Evolutionary conservation across 2,329 filamentous ascomycete species (phyloP), one percentile per base, ranked within the genome.

Genomic region (Aspergillus texensis): DNA sequence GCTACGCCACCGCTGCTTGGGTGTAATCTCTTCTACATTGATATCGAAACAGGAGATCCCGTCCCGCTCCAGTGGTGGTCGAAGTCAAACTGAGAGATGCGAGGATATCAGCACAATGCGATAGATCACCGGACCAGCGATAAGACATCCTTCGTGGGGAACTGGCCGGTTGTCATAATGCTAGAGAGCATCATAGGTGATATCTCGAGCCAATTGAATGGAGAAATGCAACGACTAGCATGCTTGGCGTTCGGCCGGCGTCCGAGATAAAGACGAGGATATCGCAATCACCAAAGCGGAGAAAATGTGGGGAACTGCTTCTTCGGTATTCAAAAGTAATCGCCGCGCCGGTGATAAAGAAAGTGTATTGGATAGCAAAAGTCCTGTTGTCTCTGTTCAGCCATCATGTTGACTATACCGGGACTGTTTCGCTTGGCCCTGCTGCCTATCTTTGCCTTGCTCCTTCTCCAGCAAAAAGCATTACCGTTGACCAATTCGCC

Each of bases 231-330:
- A 32, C 0, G 30, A n/a, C 50, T 32, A 34, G 28, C 32, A 36
- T 24, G 52, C 52, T 54, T 54, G 52, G 52, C 52, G 36, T 36
- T 54, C 52, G 52, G 52, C 10, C 30, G 21, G 52, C 52, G 52
- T 54, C 52, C 52, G 52, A 54, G 52, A 54, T 54, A 54, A 36
- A 36, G 30, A 21, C 30, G 46, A 54, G 12, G 30, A 54, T 54
- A 36, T 54, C 52, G 52, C 30, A 36, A 54, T 54, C 9, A n/a
- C 24, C 24, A 34, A 36, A 36, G 52, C 52, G 52, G 52, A 36
- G 52, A 21, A 46, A 26, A 19, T 54, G 52, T 54, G 52, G 52
- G 52, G 52, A 54, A 54, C n/a, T 9, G 6, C 52, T 36, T 12
- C 10, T 6, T 54, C 52, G 52, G 52, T 19, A 54, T 54, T 54